Evolutionary conservation across 2,329 filamentous ascomycete species (phyloP), one percentile per base, ranked within the genome.

Genomic region (Cladosporium sp.): DNA sequence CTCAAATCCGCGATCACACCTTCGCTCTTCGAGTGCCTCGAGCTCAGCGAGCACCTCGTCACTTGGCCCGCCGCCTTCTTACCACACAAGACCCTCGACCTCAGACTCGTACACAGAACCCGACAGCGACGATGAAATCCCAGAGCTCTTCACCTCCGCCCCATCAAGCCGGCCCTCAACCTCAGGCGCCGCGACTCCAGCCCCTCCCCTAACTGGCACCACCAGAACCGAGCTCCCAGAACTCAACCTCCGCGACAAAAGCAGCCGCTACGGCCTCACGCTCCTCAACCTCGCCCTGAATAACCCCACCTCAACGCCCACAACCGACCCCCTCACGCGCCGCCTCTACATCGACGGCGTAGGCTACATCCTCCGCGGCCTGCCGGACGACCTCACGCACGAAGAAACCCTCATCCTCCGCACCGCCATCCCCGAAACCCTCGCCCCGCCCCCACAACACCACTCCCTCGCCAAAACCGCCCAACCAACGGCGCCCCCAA

Each of bases 271-370:
- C 35, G 49, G 49, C 35, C 19, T 45, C 8, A 43, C 43, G 2
- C 37, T 52, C 16, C 49, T 52, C 16, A 46, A 52, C 28, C 43
- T 46, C 16, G n/a, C 46, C 37, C 33, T 49, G 38, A 37, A 28
- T 6, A 31, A 19, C 16, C 13, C 11, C n/a, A 3, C 35, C 22
- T 14, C 28, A 5, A 32, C 43, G 3, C 14, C 28, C 2, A 22
- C 42, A 5, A 40, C 34, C 31, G 46, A 49, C 31, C 31, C 31
- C 8, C 38, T 35, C 46, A 43, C 42, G 16, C 37, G 46, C 11
- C 80, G 81, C 57, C 74, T 84, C 9, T 87, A 85, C 65, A 68
- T 87, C 45, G 80, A 86, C 59, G 78, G 81, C 54, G 68, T 85
- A 3, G 77, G 78, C 2, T 85, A 85, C 64, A 72, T 87, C 19